Base-by-base conservation (phyloP, 2,329 filamentous ascomycete species). In the Cryphonectria nitschkei region DNA sequence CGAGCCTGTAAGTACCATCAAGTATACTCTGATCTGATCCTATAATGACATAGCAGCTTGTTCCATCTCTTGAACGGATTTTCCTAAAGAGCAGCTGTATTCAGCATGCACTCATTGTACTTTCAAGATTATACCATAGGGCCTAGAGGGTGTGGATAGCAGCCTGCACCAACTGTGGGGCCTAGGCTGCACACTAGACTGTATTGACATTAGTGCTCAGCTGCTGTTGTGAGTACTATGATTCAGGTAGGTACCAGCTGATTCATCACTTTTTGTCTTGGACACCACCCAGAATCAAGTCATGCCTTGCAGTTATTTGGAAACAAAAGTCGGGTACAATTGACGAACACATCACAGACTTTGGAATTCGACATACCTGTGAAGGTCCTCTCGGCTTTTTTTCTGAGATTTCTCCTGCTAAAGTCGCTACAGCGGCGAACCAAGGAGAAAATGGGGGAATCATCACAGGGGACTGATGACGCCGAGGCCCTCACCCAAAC, bases 401-500 rank as follows among this genome's bases (percentile, higher is more conserved):
- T 62, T 34, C 34, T 26, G 0, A 13, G 8, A 34, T 2, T 39
- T 39, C 19, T 6, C 39, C 9, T 7, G 1, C 39, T 8, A 11
- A 41, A 11, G 19, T 29, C 16, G 19, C 39, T n/a, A 19, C 1
- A 16, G 19, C 39, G 16, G 19, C 61, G 6, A 0, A 62, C 14
- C 46, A 11, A 50, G 46, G 46, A 50, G 7, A 43, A 9, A 9
- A 68, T 68, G 67, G 58, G 22, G 50, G 62, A 73, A n/a, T 50
- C 56, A 39, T 29, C 62, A 41, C 63, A 62, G 67, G 60, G 65
- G 43, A 41, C 32, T 34, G 65, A 65, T 50, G 69, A 71, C 43
- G 56, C 66, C 11, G 67, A 68, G 52, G 60, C 52, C 56, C 63
- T 73, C 66, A 69, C 67, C 62, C 39, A 26, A 39, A 73, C 26